Base-by-base conservation (phyloP, 73 alveolate genomes). In the Breviolum minutum region DNA sequence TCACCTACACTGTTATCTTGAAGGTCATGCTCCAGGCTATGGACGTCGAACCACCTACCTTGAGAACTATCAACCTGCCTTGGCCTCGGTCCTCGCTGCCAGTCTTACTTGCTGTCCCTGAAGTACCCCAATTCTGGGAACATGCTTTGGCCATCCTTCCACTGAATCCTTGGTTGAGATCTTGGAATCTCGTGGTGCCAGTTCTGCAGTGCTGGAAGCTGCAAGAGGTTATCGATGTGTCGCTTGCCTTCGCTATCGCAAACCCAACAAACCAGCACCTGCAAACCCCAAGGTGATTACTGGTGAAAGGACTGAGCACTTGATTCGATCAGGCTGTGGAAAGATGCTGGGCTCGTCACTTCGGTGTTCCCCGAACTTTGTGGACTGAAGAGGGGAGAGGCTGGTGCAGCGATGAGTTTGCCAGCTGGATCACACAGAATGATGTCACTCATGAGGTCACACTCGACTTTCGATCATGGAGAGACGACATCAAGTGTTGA, bases 81-180 rank as follows among this genome's bases (percentile, higher is more conserved):
- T 81, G 71, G 71, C 89, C 1, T 11, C 89, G 0, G 54, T 69
- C 11, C 11, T 81, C 4, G 89, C 89, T 6, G 70, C 89, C 6
- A 69, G n/a, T n/a, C n/a, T n/a, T 69, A 2, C 5, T 81, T 8
- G 69, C 69, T 20, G 12, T 29, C 0, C 89, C 89, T 48, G 89
- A 81, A 48, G 54, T 8, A 5, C 71, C 71, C 3, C 89, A 81
- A 48, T 40, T 29, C 11, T 81, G 89, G 89, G 70, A 40, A 30
- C 20, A 20, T 48, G 89, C 61, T 20, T 54, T 48, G 32, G 70
- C 71, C 1, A 69, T 40, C 89, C 40, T n/a, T n/a, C n/a, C n/a
- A n/a, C 86, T 77, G 86, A 77, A 14, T 8, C 86, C 86, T 77
- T 77, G 86, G 88, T 48, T 48, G 88, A 80, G 69, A 8, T 80